Percentiles rank a stretch among this genome's conserved stretches.
Conservation (phyloP, 1,284 basidiomycete species). For the Mycosarcoma maydis region DNA sequence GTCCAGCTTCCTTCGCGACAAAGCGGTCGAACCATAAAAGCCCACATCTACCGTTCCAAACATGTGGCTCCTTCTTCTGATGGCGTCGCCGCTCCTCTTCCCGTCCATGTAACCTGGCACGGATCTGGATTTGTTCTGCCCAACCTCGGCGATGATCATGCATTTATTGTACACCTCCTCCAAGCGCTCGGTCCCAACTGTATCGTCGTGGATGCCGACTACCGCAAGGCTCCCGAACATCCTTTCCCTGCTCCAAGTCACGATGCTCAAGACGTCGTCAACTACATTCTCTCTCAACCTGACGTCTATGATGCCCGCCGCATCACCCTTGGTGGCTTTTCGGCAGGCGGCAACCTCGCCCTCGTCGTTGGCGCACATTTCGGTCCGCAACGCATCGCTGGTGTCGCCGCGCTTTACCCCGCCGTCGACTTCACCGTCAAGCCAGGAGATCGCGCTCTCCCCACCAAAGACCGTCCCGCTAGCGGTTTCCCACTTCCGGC, state of each 20-base stretch:
- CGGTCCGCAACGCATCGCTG: constrained; percentile 45
- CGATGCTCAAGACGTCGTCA: constrained; percentile 48
- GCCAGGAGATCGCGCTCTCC: constrained; percentile 14
- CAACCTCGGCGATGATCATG: constrained; percentile 40
- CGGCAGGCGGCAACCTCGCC: constrained; percentile 60
- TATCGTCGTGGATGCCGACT: constrained; percentile 55
- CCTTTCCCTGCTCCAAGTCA: constrained; percentile 55
- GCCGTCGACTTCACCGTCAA: constrained; percentile 46
- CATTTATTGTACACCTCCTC: constrained; percentile 17
- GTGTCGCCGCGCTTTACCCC: constrained; percentile 44
- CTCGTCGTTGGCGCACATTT: constrained; percentile 37
- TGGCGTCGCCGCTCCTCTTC: constrained; percentile 16
- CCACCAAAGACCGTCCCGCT: constrained; percentile 18
- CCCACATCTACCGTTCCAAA: constrained; percentile 45
- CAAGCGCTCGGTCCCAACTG: constrained; percentile 25
- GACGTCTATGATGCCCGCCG: constrained; percentile 35
- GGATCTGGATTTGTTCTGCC: constrained; percentile 46
- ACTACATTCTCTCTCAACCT: constrained; percentile 38
- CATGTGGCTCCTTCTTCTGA: constrained; percentile 11
- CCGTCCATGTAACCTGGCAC: constrained; percentile 42
- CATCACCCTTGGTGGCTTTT: constrained; percentile 56
- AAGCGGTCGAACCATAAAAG: constrained; percentile 36
- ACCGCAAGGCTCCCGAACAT: constrained; percentile 62
- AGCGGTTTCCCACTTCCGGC: constrained; percentile 45
- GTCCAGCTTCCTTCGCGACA: constrained; percentile 49